These are phyloP conservation scores for Selenicereus undatus DNA, from an alignment of 148 eudicot species.

Conservation along the genomic window DNA sequence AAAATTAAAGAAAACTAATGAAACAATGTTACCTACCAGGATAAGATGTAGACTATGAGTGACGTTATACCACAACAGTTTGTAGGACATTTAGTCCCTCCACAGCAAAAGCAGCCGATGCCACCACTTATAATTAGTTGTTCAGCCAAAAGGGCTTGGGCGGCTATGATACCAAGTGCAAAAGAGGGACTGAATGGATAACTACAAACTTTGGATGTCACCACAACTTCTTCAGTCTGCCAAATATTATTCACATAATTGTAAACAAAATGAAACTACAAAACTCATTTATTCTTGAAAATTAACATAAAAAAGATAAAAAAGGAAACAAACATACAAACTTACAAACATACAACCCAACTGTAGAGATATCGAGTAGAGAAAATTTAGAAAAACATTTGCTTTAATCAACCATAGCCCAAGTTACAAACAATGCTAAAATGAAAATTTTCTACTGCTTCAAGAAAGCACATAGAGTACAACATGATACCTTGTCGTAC, in stretches of 20 bases:
- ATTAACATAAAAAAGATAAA: too few relatives aligned
- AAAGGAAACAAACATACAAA: too few relatives aligned
- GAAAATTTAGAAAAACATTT: too few relatives aligned
- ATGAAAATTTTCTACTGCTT: too few relatives aligned
- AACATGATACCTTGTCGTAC: too few relatives aligned
- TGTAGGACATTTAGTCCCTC: conserved; percentile 7
- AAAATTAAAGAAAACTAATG: too few relatives aligned
- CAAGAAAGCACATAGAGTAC: too few relatives aligned
- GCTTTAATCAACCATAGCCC: background rate
- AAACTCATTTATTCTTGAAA: too few relatives aligned
- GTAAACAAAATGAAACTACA: too few relatives aligned
- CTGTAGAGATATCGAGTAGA: too few relatives aligned
- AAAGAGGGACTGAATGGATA: conserved; percentile 21
- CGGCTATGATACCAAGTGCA: conserved; percentile 14
- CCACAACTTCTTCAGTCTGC: conserved; percentile 3
- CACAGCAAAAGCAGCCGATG: conserved; percentile 22
- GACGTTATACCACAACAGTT: conserved; percentile 7
- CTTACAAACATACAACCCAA: too few relatives aligned
- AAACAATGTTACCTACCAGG: conserved; percentile 11
- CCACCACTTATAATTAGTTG: conserved; percentile 19
- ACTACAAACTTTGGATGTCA: background rate
- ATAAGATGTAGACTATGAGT: conserved; percentile 17
- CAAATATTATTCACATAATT: background rate
- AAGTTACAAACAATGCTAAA: background rate
- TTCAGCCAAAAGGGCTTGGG: conserved; percentile 4